Base-by-base conservation (phyloP, 1,139 yeast species). In the Candida sp. region DNA sequence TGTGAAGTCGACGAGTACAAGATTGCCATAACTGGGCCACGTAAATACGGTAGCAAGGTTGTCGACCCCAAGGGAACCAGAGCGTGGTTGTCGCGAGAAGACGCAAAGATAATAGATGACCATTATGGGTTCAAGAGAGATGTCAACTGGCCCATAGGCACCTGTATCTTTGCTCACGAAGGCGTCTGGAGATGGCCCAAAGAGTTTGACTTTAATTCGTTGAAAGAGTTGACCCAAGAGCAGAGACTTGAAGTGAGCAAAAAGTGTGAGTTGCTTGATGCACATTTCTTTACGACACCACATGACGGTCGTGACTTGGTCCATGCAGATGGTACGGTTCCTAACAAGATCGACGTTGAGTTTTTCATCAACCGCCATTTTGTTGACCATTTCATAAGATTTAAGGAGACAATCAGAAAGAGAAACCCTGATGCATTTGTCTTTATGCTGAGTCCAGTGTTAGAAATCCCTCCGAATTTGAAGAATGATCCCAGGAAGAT, bases 391-490 rank as follows among this genome's bases (percentile, higher is more conserved):
- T 88, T 86, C 75, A 55, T 66, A 4, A 63, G 62, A 11, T 86
- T 78, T 63, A 84, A 81, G 59, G 58, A 65, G 2, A 68, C 72
- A 41, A 75, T 88, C 56, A 72, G 96, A 54, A 57, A 65, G 1
- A 64, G 76, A 4, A 56, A 75, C 0, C 77, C 79, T 1, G 73
- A 80, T 9, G 69, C 80, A 7, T 84, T 87, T 54, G 69, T 90
- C 17, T 75, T 93, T 43, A 70, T 93, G 58, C 97, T 91, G 67
- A 89, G 96, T 1, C 97, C 97, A 1, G 96, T 90, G 0, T 72
- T 93, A 56, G 90, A 88, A 56, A 65, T 81, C 3, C 97, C 98
- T 0, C 98, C 98, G 0, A 66, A 69, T 7, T 68, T 91, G 50
- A 78, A 77, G 54, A 77, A 77, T 6, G 80, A 88, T 23, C 68